Evolutionary conservation across 495 filamentous ascomycete species (phyloP).

Genomic region (Alectoria sarmentosa): DNA sequence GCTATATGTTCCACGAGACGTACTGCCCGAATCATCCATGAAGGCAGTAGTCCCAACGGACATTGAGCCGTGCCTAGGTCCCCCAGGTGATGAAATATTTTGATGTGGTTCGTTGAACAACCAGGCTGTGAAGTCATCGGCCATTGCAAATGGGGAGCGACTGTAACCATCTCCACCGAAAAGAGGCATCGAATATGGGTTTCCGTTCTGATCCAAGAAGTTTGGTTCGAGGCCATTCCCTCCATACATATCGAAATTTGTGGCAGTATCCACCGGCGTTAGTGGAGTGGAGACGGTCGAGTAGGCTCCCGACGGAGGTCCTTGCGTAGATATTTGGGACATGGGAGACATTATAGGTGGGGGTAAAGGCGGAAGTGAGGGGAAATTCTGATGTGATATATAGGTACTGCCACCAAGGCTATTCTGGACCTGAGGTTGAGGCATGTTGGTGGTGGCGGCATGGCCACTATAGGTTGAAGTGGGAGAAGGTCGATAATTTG

Average conservation of each 20-base stretch:
- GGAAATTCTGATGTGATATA: slow-evolving; percentile 24
- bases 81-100: slow-evolving; percentile 29
- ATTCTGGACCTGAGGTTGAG: slow-evolving; percentile 19
- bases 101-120: slow-evolving; percentile 64
- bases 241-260: slow-evolving; percentile 17
- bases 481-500: slow-evolving; percentile 26
- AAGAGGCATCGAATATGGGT: slow-evolving; percentile 67
- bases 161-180: slow-evolving; percentile 77
- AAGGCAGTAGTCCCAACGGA: slow-evolving; percentile 25
- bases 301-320: slow-evolving; percentile 12
- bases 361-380: slow-evolving; percentile 22
- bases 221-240: slow-evolving; percentile 20
- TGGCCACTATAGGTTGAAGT: slow-evolving; percentile 22
- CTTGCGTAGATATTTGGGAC: slow-evolving; percentile 20
- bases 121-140: slow-evolving; percentile 88
- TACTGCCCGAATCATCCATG: slow-evolving; percentile 22
- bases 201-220: slow-evolving; percentile 55
- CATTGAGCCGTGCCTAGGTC: slow-evolving; percentile 23
- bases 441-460: slow-evolving; percentile 7
- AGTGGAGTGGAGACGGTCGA: slow-evolving; percentile 14
- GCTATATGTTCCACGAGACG: slow-evolving; percentile 15
- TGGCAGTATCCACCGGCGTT: slow-evolving; percentile 18
- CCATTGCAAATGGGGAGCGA: slow-evolving; percentile 81
- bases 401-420: slow-evolving; percentile 12
- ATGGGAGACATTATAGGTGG: slow-evolving; percentile 22